Conservation (phyloP, 495 filamentous ascomycete genomes). For the Tuber magnatum region DNA sequence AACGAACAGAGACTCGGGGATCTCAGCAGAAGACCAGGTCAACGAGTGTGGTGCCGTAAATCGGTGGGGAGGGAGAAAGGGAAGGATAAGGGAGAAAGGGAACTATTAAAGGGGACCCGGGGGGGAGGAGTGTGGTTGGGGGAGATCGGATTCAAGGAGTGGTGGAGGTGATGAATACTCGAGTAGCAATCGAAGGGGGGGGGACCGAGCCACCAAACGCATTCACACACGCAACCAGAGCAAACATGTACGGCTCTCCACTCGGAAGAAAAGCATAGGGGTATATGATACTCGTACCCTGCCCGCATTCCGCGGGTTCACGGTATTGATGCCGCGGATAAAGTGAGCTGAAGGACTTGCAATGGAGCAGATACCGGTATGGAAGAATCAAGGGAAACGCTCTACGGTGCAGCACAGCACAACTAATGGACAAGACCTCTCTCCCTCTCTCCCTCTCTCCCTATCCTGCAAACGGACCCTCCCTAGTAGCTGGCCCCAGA, state of each 20-base stretch:
- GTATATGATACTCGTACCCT: background rate
- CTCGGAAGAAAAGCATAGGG: background rate
- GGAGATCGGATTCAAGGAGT: background rate
- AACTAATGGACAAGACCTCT: background rate
- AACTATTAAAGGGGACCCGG: background rate
- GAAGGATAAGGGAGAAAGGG: background rate
- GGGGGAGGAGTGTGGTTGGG: background rate
- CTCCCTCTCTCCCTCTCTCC: background rate
- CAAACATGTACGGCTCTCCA: background rate
- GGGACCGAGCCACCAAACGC: background rate
- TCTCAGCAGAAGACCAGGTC: background rate
- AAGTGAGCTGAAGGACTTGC: background rate
- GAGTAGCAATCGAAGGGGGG: background rate
- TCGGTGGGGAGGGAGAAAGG: background rate
- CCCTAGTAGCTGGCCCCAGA: background rate
- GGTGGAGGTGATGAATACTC: too few relatives aligned
- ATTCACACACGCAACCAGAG: background rate
- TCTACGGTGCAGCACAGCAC: background rate
- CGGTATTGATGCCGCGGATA: background rate
- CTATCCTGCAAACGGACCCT: too few relatives aligned
- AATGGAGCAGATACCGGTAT: background rate
- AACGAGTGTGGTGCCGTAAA: constrained; percentile 1
- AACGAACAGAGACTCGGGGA: background rate
- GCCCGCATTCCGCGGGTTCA: background rate
- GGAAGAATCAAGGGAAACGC: background rate